These are phyloP conservation scores for Anthoceros angustus DNA, from an alignment of 225 moss, liverwort and hornwort species.

Conservation along the genomic window DNA sequence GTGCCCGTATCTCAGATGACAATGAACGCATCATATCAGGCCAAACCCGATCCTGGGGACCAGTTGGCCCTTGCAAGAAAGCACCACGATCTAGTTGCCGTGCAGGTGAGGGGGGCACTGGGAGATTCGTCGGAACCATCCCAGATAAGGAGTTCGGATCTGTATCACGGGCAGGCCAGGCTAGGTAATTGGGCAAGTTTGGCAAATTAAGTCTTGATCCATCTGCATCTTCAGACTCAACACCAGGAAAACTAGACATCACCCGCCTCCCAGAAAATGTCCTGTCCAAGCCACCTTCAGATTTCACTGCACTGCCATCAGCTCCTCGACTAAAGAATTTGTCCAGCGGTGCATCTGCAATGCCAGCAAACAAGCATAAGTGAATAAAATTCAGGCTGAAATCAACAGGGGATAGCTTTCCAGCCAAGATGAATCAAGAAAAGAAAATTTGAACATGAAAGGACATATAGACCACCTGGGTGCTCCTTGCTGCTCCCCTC, in stretches of 20 bases:
- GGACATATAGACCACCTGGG: constrained; percentile 4
- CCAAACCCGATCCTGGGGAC: constrained; percentile 47
- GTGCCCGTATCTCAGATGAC: constrained; percentile 28
- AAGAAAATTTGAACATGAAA: not conserved
- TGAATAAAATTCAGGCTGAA: not conserved
- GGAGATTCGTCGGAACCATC: not conserved
- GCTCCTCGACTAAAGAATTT: constrained; percentile 35
- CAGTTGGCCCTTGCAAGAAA: constrained; percentile 3
- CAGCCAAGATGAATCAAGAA: not conserved
- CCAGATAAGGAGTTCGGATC: not conserved
- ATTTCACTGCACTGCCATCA: constrained; percentile 12
- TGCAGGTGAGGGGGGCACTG: not conserved
- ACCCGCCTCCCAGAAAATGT: constrained; percentile 46
- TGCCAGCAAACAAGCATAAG: not conserved
- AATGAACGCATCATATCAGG: constrained; percentile 57
- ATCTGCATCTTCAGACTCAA: constrained; percentile 47
- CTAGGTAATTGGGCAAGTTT: constrained; percentile 34
- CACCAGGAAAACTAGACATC: constrained; percentile 79
- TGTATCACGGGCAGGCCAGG: constrained; percentile 7
- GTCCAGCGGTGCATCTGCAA: constrained; percentile 33
- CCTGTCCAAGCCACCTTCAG: constrained; percentile 25
- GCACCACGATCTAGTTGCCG: not conserved
- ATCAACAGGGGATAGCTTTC: not conserved
- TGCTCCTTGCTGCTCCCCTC: constrained; percentile 18
- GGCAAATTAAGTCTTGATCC: constrained; percentile 20